Conservation (phyloP, 2,329 filamentous ascomycete genomes). For the Hypoxylon sp. region DNA sequence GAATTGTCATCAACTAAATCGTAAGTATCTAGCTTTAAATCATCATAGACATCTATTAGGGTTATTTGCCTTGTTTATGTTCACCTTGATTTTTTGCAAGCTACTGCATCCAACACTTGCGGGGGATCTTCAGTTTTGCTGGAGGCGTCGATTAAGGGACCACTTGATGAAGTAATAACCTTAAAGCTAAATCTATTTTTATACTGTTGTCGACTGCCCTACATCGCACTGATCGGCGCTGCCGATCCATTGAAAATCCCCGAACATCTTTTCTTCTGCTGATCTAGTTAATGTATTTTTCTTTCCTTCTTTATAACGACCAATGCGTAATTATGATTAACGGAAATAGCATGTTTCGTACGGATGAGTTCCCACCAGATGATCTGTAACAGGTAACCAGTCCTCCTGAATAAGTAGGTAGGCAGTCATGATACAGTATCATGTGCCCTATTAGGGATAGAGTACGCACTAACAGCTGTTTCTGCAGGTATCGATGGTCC, state of each 20-base stretch:
- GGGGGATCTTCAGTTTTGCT: not conserved
- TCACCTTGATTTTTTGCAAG: not conserved
- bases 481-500: not conserved
- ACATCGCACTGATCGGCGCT: not conserved
- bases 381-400: too few relatives aligned
- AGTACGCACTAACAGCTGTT: too few relatives aligned
- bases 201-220: not conserved
- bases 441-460: too few relatives aligned
- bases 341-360: not conserved
- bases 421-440: too few relatives aligned
- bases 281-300: not conserved
- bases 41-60: not conserved
- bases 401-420: too few relatives aligned
- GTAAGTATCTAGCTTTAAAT: not conserved
- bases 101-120: not conserved
- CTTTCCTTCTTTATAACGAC: not conserved
- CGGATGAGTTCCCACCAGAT: too few relatives aligned
- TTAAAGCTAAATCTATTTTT: constrained; percentile 2
- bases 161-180: constrained; percentile 1
- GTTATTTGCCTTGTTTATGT: not conserved
- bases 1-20: not conserved
- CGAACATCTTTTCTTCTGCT: not conserved
- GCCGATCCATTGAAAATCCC: constrained; percentile 12
- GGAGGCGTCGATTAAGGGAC: not conserved
- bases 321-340: not conserved